A percentile compares a stretch with the other conserved stretches of the same genome.
Conservation (phyloP, 495 filamentous ascomycete genomes). For the Aspergillus funiculosus region DNA sequence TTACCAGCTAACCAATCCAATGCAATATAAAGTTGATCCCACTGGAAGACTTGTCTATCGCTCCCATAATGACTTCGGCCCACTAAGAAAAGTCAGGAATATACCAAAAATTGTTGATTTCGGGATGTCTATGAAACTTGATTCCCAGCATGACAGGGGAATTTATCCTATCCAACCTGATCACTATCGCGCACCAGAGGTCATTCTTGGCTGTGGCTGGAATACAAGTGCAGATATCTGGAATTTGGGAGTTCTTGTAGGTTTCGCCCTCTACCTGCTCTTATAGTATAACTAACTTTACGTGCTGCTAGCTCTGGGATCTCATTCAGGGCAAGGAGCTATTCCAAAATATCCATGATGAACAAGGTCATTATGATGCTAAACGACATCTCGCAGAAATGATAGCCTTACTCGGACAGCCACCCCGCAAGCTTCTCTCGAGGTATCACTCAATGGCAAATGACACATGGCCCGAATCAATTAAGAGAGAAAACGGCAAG, state of each 20-base stretch:
- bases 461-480: conserved; percentile 17
- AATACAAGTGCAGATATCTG: conserved; percentile 34
- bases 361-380: conserved; percentile 20
- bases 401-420: conserved; percentile 38
- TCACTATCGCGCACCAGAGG: conserved; percentile 37
- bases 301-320: conserved; percentile 41
- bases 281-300: conserved; percentile 6
- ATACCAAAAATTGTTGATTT: conserved; percentile 72
- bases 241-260: conserved; percentile 39
- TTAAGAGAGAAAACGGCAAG: conserved; percentile 9
- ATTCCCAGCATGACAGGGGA: conserved; percentile 6
- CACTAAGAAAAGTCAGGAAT: conserved; percentile 14
- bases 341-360: conserved; percentile 28
- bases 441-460: conserved; percentile 17
- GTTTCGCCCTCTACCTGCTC: not conserved
- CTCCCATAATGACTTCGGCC: conserved; percentile 30
- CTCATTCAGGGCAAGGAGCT: conserved; percentile 37
- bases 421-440: conserved; percentile 30
- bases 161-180: conserved; percentile 31
- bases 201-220: conserved; percentile 36
- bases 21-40: conserved; percentile 24
- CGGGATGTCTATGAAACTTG: conserved; percentile 60
- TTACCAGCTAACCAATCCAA: conserved; percentile 17
- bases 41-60: conserved; percentile 23
- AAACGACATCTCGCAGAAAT: conserved; percentile 37